Evolutionary conservation across 176 grass and related monocot species (phyloP).

Genomic region (Aegilops speltoides): DNA sequence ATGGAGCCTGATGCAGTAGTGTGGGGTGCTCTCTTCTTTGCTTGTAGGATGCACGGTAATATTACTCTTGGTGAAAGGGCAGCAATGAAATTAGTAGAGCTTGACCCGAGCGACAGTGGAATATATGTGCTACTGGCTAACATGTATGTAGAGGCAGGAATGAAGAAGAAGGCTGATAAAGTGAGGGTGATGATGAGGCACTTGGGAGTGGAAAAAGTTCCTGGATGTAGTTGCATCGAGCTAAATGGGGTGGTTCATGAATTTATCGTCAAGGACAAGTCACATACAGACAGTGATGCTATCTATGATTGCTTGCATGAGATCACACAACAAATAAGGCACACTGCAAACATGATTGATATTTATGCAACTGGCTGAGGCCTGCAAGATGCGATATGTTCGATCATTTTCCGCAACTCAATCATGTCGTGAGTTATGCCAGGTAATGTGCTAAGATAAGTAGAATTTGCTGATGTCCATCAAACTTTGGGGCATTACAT

Average conservation of each 20-base stretch:
- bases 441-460: not conserved
- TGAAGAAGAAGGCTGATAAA: slow-evolving; percentile 72
- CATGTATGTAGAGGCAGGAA: slow-evolving; percentile 72
- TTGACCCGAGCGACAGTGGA: slow-evolving; percentile 65
- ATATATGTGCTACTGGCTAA: slow-evolving; percentile 81
- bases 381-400: slow-evolving; percentile 14
- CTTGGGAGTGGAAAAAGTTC: slow-evolving; percentile 72
- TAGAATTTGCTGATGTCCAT: not conserved
- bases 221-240: slow-evolving; percentile 81
- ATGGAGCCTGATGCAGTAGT: slow-evolving; percentile 67
- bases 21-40: slow-evolving; percentile 78
- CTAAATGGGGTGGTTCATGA: slow-evolving; percentile 76
- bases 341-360: slow-evolving; percentile 21
- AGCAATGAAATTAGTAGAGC: slow-evolving; percentile 65
- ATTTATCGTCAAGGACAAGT: slow-evolving; percentile 68
- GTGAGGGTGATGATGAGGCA: slow-evolving; percentile 72
- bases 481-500: not conserved
- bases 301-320: slow-evolving; percentile 71
- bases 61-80: slow-evolving; percentile 61
- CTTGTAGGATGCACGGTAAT: slow-evolving; percentile 77
- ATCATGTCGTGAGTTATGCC: not conserved
- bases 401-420: not conserved
- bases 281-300: slow-evolving; percentile 40
- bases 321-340: slow-evolving; percentile 47
- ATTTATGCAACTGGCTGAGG: not conserved